Evolutionary conservation across 805 yeast species (phyloP), one percentile per base, ranked within the genome.

Genomic region (Yarrowia yakushimensis): DNA sequence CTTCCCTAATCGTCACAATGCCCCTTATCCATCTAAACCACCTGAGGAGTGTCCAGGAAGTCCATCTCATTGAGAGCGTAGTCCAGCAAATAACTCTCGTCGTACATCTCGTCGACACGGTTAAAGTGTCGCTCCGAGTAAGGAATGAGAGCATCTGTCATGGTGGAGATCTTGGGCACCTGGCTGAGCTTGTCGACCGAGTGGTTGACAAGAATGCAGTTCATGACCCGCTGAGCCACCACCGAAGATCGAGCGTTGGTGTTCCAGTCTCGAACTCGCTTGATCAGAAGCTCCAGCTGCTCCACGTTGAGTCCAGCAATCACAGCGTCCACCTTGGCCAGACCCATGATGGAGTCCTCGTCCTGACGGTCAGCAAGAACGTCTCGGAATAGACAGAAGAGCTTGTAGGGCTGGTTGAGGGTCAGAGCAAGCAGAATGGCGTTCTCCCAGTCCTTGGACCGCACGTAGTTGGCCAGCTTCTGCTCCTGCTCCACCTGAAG

Each of bases 211-310:
- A 94, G 76, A 33, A 93, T 74, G 23, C 88, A 85, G 66, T 82
- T 79, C 60, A 93, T 79, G 42, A 91, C 75, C 63, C 84, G 85
- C 74, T 93, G 99, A 12, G 97, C 88, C 63, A 90, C 82, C 59
- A 82, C 84, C 70, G 89, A 89, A 36, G 90, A 85, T 69, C 85
- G 84, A 60, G 89, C 87, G 73, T 90, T 93, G 46, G 96, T 86
- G 72, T 94, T 94, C 99, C 99, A 94, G 71, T 90, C 96, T 68
- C 97, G 83, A 20, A 92, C 79, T 69, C 96, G 85, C 69, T 83
- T 82, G 72, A 94, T 81, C 23, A 94, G 73, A 12, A 77, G 71
- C 42, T 80, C 68, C 23, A 92, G 73, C 69, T 87, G 88, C 1
- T 84, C 87, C 33, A 82, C 77, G 23, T 13, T n/a, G 62, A 94